Evolutionary conservation across 257 asterid genomes (phyloP).

Genomic region (Capsicum chinense): DNA sequence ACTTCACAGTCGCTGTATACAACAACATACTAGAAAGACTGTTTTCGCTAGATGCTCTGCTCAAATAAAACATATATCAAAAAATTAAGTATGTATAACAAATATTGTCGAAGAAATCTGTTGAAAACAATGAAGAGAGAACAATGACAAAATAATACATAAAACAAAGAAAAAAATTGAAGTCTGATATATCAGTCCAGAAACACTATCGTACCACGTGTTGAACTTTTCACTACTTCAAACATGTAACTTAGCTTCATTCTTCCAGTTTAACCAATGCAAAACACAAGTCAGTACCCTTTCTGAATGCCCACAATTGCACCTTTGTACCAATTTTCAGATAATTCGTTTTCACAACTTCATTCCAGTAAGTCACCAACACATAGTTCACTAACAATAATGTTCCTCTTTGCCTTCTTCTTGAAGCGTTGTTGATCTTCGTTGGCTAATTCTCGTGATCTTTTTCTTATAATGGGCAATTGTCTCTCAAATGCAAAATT

Average conservation of each 20-base stretch:
- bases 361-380: constrained; percentile 4
- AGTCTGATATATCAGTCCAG: neutral
- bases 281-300: neutral
- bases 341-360: neutral
- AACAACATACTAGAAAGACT: too few species aligned
- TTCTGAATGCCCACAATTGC: constrained; percentile 26
- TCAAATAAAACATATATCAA: too few species aligned
- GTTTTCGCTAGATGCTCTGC: too few species aligned
- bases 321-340: neutral
- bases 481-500: neutral
- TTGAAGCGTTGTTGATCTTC: neutral
- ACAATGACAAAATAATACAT: too few species aligned
- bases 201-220: neutral
- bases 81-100: neutral
- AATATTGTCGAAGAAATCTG: neutral
- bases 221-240: neutral
- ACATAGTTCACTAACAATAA: neutral
- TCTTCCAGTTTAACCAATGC: neutral
- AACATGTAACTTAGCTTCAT: neutral
- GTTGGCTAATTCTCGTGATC: neutral
- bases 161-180: too few species aligned
- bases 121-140: too few species aligned
- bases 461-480: neutral
- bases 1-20: too few species aligned
- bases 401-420: neutral